Evolutionary conservation across 331 rosid species (phyloP).

Genomic region (Dryas integrifolia): DNA sequence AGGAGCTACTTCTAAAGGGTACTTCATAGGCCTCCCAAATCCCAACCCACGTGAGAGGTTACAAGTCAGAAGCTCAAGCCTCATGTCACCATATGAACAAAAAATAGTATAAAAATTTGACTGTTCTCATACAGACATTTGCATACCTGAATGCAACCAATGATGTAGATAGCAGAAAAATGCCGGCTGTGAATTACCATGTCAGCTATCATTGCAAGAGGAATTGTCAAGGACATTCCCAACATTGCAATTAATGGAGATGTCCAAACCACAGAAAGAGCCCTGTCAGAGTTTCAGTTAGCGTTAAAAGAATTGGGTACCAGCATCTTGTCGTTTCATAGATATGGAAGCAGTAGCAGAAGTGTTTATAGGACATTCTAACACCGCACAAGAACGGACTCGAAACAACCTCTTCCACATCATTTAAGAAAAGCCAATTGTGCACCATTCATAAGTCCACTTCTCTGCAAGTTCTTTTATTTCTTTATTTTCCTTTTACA

Average conservation of each 20-base stretch:
- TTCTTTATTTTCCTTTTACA: background rate
- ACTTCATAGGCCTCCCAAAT: background rate
- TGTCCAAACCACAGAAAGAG: constrained; percentile 75
- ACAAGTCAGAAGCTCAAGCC: constrained; percentile 1
- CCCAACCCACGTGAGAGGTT: background rate
- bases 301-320: constrained; percentile 3
- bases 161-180: constrained; percentile 51
- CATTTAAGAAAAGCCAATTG: background rate
- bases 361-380: background rate
- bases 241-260: constrained; percentile 70
- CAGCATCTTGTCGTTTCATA: background rate
- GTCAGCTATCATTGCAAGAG: constrained; percentile 81
- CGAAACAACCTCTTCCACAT: background rate
- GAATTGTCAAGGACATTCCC: constrained; percentile 77
- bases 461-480: no score
- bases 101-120: background rate
- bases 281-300: constrained; percentile 42
- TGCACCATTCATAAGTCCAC: background rate
- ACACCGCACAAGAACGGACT: background rate
- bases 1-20: background rate
- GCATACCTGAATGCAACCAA: constrained; percentile 68
- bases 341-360: background rate
- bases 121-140: background rate
- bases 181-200: constrained; percentile 59
- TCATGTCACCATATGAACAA: background rate